phyloP scores from a whole-genome alignment of 768 basidiomycete species.

The Coprinellus aureogranulatus region DNA sequence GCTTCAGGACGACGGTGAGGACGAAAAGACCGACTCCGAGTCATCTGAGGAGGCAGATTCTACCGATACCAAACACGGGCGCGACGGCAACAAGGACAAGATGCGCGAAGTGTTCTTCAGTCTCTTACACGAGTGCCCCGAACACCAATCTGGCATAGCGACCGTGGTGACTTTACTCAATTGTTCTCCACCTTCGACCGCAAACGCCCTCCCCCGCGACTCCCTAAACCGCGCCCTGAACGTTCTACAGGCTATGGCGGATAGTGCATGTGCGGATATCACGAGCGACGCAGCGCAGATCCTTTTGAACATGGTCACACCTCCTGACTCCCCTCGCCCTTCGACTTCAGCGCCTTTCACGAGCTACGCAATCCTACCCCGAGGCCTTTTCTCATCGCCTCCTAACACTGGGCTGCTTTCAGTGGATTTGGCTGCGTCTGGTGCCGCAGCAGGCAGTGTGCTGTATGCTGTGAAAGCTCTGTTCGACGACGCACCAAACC shows the following conservation, averaged over 20 bases:
- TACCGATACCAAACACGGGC: background rate
- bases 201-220: conserved; percentile 27
- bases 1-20: conserved; percentile 21
- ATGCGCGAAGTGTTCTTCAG: conserved; percentile 43
- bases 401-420: conserved; percentile 28
- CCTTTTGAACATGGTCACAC: conserved; percentile 18
- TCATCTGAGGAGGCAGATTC: background rate
- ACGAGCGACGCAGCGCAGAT: conserved; percentile 46
- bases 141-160: conserved; percentile 47
- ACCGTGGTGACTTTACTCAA: conserved; percentile 54
- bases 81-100: conserved; percentile 5
- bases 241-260: conserved; percentile 56
- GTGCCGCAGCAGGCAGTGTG: conserved; percentile 25
- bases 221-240: conserved; percentile 45
- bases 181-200: background rate
- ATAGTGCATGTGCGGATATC: conserved; percentile 53
- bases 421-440: conserved; percentile 8
- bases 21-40: conserved; percentile 5
- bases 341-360: conserved; percentile 16
- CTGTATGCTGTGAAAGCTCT: conserved; percentile 48
- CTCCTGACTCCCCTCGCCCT: background rate
- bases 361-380: conserved; percentile 39
- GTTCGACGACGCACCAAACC: conserved; percentile 50
- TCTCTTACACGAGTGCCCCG: conserved; percentile 50
- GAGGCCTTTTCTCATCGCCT: conserved; percentile 52